Percentiles rank a stretch among this genome's conserved stretches.
These are phyloP conservation scores for Tuber magnatum DNA, from an alignment of 495 filamentous ascomycete species.

Conservation along the genomic window DNA sequence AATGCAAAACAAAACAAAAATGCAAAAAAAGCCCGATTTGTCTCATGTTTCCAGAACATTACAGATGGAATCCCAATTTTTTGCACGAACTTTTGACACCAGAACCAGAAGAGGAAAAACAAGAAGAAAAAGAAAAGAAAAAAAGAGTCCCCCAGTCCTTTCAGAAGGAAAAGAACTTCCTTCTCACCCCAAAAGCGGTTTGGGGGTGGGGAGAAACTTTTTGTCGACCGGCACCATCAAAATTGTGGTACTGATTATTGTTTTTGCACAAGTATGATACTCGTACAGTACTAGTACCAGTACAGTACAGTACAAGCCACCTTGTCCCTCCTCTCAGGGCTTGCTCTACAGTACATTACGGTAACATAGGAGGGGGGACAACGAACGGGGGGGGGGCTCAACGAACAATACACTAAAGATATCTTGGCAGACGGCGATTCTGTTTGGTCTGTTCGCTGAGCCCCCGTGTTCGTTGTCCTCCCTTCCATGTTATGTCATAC, in stretches of 20 bases:
- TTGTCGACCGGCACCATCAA: neutral
- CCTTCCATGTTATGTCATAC: no score
- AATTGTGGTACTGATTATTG: neutral
- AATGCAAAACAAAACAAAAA: neutral
- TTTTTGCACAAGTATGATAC: neutral
- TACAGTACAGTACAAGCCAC: neutral
- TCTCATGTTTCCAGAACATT: neutral
- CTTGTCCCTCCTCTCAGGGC: neutral
- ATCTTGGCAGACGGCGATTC: no score
- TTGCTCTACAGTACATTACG: neutral
- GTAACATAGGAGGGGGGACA: no score
- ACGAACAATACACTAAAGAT: no score
- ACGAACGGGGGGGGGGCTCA: no score
- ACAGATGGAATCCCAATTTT: neutral
- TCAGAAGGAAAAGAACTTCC: neutral
- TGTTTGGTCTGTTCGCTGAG: no score
- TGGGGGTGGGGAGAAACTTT: neutral
- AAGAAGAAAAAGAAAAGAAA: neutral
- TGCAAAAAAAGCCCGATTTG: neutral
- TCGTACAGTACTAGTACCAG: no score
- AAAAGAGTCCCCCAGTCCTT: neutral
- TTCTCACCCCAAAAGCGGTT: neutral
- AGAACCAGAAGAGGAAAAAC: neutral
- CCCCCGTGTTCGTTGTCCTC: no score
- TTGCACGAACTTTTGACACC: neutral